Conservation (phyloP, 2,329 filamentous ascomycete genomes). For the Penicillium sp. region DNA sequence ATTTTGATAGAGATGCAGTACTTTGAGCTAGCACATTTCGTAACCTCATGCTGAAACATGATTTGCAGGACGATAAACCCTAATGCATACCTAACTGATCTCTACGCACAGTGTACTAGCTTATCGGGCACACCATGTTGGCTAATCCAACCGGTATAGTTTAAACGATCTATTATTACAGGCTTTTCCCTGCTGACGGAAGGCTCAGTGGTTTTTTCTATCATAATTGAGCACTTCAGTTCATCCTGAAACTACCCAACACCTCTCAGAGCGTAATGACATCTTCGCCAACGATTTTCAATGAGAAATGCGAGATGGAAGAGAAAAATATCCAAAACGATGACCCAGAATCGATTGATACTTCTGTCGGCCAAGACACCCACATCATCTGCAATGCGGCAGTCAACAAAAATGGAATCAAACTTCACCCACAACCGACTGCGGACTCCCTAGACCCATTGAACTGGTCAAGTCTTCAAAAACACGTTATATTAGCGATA, state of each 20-base stretch:
- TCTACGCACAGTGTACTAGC: no score
- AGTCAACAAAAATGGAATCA: constrained; percentile 29
- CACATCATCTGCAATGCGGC: constrained; percentile 7
- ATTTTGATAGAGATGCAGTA: no score
- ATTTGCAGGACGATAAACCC: no score
- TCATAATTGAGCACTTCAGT: background rate
- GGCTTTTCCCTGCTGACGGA: no score
- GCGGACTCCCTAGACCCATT: constrained; percentile 56
- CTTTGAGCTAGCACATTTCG: no score
- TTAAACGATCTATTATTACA: no score
- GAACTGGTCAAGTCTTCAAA: constrained; percentile 54
- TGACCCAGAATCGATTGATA: background rate
- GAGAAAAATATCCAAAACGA: background rate
- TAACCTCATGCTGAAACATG: no score
- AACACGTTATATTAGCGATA: constrained; percentile 53
- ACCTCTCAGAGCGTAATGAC: background rate
- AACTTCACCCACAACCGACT: constrained; percentile 46
- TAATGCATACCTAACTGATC: no score
- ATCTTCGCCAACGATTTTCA: background rate
- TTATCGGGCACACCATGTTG: no score
- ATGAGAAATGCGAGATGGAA: background rate
- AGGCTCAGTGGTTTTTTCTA: background rate
- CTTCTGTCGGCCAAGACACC: constrained; percentile 1
- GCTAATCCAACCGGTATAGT: no score
- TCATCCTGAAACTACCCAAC: no score